Percentiles rank a stretch among this genome's conserved stretches.
phyloP scores from a whole-genome alignment of 73 alveolate species.

The Uronychia setigera region DNA sequence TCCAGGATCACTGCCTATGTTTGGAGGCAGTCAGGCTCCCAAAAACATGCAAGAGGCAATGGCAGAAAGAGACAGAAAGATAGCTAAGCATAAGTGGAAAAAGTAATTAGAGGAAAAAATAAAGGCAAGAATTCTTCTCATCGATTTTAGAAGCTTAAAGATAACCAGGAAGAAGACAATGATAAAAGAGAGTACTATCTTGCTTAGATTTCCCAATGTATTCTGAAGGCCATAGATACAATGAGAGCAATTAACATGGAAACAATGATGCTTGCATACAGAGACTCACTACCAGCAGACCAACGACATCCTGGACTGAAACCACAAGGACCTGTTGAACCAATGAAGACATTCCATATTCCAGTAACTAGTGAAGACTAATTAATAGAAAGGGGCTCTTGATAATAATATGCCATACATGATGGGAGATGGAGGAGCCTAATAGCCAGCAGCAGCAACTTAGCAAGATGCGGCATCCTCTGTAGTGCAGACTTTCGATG shows the following conservation, averaged over 20 bases:
- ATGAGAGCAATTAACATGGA: conserved; percentile 20
- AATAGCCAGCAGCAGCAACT: background rate
- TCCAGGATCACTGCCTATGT: background rate
- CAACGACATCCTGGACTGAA: background rate
- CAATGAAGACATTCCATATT: conserved; percentile 20
- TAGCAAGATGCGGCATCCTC: background rate
- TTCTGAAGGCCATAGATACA: conserved; percentile 41
- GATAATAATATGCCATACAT: conserved; percentile 24
- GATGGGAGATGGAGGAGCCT: conserved; percentile 15
- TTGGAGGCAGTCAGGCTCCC: background rate
- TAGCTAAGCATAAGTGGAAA: conserved; percentile 37
- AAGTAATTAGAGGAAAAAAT: conserved; percentile 45
- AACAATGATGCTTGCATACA: conserved; percentile 15
- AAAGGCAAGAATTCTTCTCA: background rate
- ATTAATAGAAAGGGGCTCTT: conserved; percentile 13
- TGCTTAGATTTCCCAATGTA: conserved; percentile 11
- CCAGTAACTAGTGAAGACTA: conserved; percentile 4
- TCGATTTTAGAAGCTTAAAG: conserved; percentile 24
- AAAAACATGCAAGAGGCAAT: background rate
- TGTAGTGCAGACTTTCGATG: background rate
- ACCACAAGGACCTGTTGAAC: conserved; percentile 14
- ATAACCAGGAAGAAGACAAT: conserved; percentile 57
- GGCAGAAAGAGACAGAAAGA: conserved; percentile 46
- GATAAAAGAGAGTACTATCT: conserved; percentile 58
- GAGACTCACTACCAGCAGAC: conserved; percentile 35